Evolutionary conservation across 1,284 basidiomycete genomes (phyloP).

Genomic region (Vanrija pseudolonga): DNA sequence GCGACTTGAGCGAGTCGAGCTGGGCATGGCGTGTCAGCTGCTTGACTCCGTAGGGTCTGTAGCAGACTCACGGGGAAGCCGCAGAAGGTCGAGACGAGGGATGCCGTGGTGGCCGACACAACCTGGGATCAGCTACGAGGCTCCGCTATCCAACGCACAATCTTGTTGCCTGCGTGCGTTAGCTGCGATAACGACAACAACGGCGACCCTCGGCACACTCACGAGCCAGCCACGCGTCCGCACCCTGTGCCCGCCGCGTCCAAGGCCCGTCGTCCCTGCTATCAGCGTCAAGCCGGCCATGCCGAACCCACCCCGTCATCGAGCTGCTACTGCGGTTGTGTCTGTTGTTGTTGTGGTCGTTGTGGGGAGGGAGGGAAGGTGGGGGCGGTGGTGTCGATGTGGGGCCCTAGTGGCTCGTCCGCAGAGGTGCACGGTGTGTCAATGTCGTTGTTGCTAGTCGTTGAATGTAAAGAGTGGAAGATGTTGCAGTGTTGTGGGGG

Average conservation of each 20-base stretch:
- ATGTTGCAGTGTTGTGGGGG: too few relatives aligned
- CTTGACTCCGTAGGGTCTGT: too few relatives aligned
- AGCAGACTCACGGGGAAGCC: conserved; percentile 46
- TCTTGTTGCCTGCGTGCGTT: conserved; percentile 33
- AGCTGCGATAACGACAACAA: neutral
- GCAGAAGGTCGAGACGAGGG: conserved; percentile 48
- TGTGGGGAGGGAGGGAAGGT: neutral
- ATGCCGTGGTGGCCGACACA: conserved; percentile 48
- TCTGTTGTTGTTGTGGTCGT: neutral
- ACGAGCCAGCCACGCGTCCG: conserved; percentile 37
- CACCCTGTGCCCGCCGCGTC: conserved; percentile 18
- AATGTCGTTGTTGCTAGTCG: too few relatives aligned
- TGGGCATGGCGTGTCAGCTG: conserved; percentile 13
- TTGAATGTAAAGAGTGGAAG: too few relatives aligned
- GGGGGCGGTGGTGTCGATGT: neutral
- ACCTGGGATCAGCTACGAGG: conserved; percentile 22
- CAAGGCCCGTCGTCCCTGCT: conserved; percentile 22
- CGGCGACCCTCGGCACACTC: conserved; percentile 24
- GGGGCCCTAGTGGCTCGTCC: too few relatives aligned
- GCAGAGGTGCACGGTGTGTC: too few relatives aligned
- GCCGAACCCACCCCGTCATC: too few relatives aligned
- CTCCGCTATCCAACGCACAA: conserved; percentile 22
- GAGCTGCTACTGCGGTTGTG: neutral
- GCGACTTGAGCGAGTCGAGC: conserved; percentile 87
- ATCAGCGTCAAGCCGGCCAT: conserved; percentile 18